Conservation (phyloP, 805 yeast genomes). For the Wickerhamomyces kurtzmanii region DNA sequence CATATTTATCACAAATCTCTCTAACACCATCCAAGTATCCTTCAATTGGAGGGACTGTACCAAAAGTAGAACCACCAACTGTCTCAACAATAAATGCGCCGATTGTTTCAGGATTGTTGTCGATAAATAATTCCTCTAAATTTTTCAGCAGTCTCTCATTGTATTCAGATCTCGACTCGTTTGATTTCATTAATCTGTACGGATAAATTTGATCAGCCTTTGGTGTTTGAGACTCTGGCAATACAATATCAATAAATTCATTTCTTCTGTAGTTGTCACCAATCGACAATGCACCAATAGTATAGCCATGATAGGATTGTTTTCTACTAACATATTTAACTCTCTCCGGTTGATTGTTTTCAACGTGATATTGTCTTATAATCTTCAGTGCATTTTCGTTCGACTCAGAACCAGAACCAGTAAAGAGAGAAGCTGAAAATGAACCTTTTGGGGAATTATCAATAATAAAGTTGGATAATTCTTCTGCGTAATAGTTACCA, state of each 20-base stretch:
- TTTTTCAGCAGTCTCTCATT: constrained; percentile 25
- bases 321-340: constrained; percentile 31
- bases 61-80: constrained; percentile 35
- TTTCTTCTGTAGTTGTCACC: constrained; percentile 17
- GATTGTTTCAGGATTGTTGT: constrained; percentile 32
- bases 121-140: constrained; percentile 30
- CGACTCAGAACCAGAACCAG: constrained; percentile 61
- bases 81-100: constrained; percentile 35
- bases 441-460: constrained; percentile 27
- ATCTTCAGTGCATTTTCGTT: constrained; percentile 59
- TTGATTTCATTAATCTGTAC: constrained; percentile 19
- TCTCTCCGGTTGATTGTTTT: constrained; percentile 30
- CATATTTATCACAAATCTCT: constrained; percentile 41
- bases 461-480: constrained; percentile 29
- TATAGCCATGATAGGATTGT: constrained; percentile 39
- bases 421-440: constrained; percentile 32
- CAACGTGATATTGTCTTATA: constrained; percentile 36
- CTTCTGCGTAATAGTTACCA: constrained; percentile 30
- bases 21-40: constrained; percentile 37
- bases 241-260: constrained; percentile 5
- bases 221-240: constrained; percentile 15
- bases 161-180: constrained; percentile 30
- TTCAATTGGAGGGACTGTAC: constrained; percentile 33
- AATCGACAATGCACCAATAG: constrained; percentile 34
- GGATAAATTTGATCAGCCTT: constrained; percentile 24